phyloP scores from a whole-genome alignment of 345 rosid species.

The Atalantia buxifolia region DNA sequence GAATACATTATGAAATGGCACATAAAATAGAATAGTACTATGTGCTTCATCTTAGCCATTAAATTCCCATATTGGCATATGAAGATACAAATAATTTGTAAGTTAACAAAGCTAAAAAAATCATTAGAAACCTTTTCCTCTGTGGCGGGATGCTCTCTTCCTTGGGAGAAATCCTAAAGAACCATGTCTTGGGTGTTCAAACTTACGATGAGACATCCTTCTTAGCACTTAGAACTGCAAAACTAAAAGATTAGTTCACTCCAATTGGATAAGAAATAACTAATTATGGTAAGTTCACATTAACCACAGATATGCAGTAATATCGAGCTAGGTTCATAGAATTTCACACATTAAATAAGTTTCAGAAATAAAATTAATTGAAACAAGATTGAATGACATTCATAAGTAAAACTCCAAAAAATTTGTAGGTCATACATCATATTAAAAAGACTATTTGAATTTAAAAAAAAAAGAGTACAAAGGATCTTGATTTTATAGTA shows the following conservation, averaged over 20 bases:
- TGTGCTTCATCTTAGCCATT: not conserved
- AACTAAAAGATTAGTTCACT: slow-evolving; percentile 7
- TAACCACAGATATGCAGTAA: not conserved
- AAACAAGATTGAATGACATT: not conserved
- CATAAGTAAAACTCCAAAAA: not conserved
- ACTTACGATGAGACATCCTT: slow-evolving; percentile 90
- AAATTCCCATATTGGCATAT: not conserved
- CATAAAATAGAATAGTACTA: not conserved
- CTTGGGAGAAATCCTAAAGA: slow-evolving; percentile 92
- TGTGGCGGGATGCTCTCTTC: slow-evolving; percentile 72
- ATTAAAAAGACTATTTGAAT: not conserved
- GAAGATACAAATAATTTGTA: not conserved
- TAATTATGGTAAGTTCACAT: not conserved
- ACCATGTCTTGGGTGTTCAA: slow-evolving; percentile 93
- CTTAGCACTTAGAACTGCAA: slow-evolving; percentile 25
- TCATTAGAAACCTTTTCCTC: slow-evolving; percentile 67
- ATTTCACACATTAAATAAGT: not conserved
- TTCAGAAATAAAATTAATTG: not conserved
- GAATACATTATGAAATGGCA: not conserved
- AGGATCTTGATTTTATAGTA: not conserved
- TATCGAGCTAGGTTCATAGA: not conserved
- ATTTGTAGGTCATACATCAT: not conserved
- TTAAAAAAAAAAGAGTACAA: not conserved
- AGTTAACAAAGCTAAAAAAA: not conserved
- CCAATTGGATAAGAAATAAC: too few species aligned